A percentile compares a stretch with the other conserved stretches of the same genome.
Conservation (phyloP, 441 rosid species). For the Arabidopsis hybrid region DNA sequence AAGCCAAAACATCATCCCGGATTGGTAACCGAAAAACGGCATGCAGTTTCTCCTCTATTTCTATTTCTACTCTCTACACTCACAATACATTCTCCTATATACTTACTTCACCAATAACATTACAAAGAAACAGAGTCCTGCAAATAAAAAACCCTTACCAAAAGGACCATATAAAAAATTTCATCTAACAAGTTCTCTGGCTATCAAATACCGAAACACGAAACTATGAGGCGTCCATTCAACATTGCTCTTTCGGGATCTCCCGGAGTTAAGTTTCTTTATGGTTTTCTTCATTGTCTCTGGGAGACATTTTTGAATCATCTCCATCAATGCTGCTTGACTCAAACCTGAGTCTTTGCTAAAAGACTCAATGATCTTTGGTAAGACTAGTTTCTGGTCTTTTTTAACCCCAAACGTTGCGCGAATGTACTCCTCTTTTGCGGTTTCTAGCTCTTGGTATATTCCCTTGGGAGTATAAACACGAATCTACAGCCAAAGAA, state of each 20-base stretch:
- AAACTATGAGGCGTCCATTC: constrained; percentile 89
- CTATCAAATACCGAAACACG: constrained; percentile 80
- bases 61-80: constrained; percentile 37
- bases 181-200: constrained; percentile 81
- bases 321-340: constrained; percentile 64
- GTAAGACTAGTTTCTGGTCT: constrained; percentile 77
- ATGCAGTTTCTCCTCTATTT: constrained; percentile 19
- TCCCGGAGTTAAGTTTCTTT: constrained; percentile 66
- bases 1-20: constrained; percentile 31
- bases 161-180: not conserved
- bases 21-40: constrained; percentile 34
- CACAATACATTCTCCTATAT: constrained; percentile 1
- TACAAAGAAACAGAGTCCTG: constrained; percentile 19
- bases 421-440: constrained; percentile 81
- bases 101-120: constrained; percentile 19
- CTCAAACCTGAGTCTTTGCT: constrained; percentile 78
- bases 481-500: constrained; percentile 61
- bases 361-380: constrained; percentile 79
- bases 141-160: constrained; percentile 16
- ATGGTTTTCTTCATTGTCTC: constrained; percentile 57
- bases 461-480: constrained; percentile 74
- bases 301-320: constrained; percentile 74
- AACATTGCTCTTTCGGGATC: constrained; percentile 63
- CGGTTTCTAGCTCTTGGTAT: constrained; percentile 76
- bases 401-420: constrained; percentile 73